Evolutionary conservation across 176 grass and related monocot species (phyloP).

Genomic region (Chrysopogon serrulatus): DNA sequence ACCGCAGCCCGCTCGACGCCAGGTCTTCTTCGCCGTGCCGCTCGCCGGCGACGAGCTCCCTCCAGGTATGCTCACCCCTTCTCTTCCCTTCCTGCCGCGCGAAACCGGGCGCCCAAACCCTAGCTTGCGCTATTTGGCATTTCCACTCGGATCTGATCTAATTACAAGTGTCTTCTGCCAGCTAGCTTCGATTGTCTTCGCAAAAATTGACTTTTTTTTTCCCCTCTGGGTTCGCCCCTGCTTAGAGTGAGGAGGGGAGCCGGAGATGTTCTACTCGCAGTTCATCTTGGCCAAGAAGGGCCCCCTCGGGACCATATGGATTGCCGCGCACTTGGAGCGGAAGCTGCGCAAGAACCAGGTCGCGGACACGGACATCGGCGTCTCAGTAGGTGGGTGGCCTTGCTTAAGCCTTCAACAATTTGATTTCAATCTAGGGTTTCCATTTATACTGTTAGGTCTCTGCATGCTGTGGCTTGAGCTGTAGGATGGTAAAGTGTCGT

Average conservation of each 20-base stretch:
- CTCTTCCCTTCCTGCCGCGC: background rate
- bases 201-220: background rate
- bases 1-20: background rate
- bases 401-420: background rate
- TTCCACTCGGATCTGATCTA: background rate
- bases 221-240: slow-evolving; percentile 22
- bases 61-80: background rate
- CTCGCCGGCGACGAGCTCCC: background rate
- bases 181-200: background rate
- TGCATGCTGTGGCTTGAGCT: background rate
- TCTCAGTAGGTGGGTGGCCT: slow-evolving; percentile 85
- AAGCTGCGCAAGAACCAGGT: slow-evolving; percentile 99
- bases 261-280: slow-evolving; percentile 99
- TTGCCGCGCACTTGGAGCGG: slow-evolving; percentile 96
- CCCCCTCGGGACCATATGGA: slow-evolving; percentile 99
- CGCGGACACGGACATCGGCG: slow-evolving; percentile 95
- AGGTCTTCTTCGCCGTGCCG: background rate
- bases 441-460: background rate
- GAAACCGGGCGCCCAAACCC: background rate
- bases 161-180: background rate
- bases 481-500: background rate
- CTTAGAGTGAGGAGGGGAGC: slow-evolving; percentile 22
- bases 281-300: slow-evolving; percentile 99
- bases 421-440: slow-evolving; percentile 20
- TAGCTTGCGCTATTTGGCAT: background rate